These are phyloP conservation scores for Rhizophagus prolifer DNA, from an alignment of 192 early-diverging fungal species.

Conservation along the genomic window DNA sequence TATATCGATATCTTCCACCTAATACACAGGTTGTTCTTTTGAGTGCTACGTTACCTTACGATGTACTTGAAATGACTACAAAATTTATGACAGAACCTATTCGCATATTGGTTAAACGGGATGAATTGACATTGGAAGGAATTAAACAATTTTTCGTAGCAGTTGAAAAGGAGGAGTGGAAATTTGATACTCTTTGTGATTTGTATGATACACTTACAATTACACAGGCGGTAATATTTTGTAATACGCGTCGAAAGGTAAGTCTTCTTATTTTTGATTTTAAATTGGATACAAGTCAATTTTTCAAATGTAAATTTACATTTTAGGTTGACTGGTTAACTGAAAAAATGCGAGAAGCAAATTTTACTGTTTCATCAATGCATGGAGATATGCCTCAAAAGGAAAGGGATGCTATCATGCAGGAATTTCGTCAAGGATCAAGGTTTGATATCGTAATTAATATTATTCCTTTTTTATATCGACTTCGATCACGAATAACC, in stretches of 20 bases:
- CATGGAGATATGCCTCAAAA: constrained; percentile 99
- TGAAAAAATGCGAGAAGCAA: constrained; percentile 92
- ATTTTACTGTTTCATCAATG: constrained; percentile 98
- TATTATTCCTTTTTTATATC: neutral
- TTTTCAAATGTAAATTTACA: neutral
- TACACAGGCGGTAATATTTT: constrained; percentile 99
- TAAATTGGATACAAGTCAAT: neutral
- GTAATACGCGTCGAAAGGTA: constrained; percentile 93
- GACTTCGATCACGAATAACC: neutral
- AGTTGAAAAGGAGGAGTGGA: constrained; percentile 98
- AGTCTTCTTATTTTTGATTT: neutral
- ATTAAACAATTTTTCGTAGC: constrained; percentile 99
- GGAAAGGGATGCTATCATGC: constrained; percentile 97
- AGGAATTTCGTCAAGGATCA: constrained; percentile 90
- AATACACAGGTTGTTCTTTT: constrained; percentile 91
- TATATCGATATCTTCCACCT: constrained; percentile 90
- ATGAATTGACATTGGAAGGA: constrained; percentile 97
- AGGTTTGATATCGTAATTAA: constrained; percentile 45
- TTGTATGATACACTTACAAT: constrained; percentile 96
- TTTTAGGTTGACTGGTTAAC: constrained; percentile 91
- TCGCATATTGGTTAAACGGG: constrained; percentile 96
- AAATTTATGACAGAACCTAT: constrained; percentile 98
- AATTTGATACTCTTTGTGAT: constrained; percentile 97
- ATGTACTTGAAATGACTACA: constrained; percentile 93
- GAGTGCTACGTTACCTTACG: constrained; percentile 89